phyloP scores from a whole-genome alignment of 2,329 filamentous ascomycete species.

The Talaromyces amestolkiae region DNA sequence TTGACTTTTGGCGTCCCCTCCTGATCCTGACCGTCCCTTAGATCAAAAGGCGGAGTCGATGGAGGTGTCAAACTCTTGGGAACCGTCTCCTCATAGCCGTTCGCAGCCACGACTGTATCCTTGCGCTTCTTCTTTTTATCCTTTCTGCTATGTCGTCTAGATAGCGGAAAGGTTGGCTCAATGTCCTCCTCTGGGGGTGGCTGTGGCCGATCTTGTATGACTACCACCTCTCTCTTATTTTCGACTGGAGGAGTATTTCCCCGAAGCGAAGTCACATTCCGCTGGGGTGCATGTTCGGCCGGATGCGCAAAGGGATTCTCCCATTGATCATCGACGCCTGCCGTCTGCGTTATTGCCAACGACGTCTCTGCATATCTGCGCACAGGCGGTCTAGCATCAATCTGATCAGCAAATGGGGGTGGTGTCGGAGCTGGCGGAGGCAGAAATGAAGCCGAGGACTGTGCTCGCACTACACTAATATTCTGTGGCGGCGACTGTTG shows the following conservation, averaged over 20 bases:
- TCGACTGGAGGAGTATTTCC: slow-evolving; percentile 7
- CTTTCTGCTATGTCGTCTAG: slow-evolving; percentile 31
- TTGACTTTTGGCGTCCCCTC: not conserved
- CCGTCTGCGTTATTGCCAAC: slow-evolving; percentile 15
- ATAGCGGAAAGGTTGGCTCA: not conserved
- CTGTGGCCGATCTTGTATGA: slow-evolving; percentile 1
- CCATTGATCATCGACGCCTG: slow-evolving; percentile 10
- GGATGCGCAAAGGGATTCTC: slow-evolving; percentile 16
- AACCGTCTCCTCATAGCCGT: slow-evolving; percentile 26
- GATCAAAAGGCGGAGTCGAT: slow-evolving; percentile 36
- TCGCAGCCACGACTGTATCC: slow-evolving; percentile 14
- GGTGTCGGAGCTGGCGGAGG: slow-evolving; percentile 35
- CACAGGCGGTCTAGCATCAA: slow-evolving; percentile 13
- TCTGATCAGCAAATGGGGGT: slow-evolving; percentile 22
- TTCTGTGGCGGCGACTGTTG: not conserved
- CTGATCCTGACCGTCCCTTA: slow-evolving; percentile 22
- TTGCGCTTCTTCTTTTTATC: slow-evolving; percentile 30
- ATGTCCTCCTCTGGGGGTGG: slow-evolving; percentile 10
- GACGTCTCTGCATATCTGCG: slow-evolving; percentile 16
- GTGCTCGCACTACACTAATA: slow-evolving; percentile 3
- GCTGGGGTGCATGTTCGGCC: not conserved
- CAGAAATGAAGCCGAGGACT: slow-evolving; percentile 19
- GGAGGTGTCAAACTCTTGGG: slow-evolving; percentile 37
- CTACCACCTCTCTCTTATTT: slow-evolving; percentile 8
- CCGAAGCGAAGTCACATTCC: not conserved